phyloP scores from a whole-genome alignment of 345 rosid genomes.

The Reutealis trisperma region DNA sequence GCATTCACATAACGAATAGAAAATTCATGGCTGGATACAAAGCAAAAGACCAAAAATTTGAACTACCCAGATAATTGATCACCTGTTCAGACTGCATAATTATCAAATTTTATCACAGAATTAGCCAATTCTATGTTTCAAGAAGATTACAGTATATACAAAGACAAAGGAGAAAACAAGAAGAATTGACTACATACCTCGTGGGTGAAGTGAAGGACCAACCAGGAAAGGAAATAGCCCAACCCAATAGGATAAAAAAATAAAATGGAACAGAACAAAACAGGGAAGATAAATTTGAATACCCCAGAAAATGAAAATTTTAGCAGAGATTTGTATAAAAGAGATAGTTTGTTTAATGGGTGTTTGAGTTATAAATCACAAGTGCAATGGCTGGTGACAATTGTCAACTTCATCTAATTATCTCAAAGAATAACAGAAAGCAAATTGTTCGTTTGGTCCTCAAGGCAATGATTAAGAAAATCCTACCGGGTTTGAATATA shows the following conservation, averaged over 20 bases:
- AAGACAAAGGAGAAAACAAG: neutral
- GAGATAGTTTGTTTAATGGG: constrained; percentile 19
- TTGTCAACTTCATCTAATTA: constrained; percentile 18
- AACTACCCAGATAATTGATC: constrained; percentile 20
- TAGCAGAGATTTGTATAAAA: constrained; percentile 14
- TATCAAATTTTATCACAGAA: neutral
- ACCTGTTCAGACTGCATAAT: neutral
- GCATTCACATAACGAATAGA: constrained; percentile 18
- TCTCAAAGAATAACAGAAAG: constrained; percentile 21
- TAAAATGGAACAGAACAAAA: neutral
- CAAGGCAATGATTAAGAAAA: constrained; percentile 32
- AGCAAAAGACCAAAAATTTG: constrained; percentile 4
- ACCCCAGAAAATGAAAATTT: constrained; percentile 22
- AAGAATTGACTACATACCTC: constrained; percentile 31
- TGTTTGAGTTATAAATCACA: constrained; percentile 16
- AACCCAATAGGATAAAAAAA: constrained; percentile 25
- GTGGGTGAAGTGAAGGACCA: neutral
- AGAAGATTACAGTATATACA: neutral
- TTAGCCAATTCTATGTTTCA: neutral
- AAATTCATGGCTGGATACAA: constrained; percentile 7
- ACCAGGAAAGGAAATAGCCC: neutral
- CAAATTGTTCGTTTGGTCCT: constrained; percentile 15
- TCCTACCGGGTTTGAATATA: constrained; percentile 15
- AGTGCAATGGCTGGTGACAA: constrained; percentile 24
- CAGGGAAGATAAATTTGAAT: constrained; percentile 20